Conservation (phyloP, 805 yeast genomes). For the Kuraishia ogatae region DNA sequence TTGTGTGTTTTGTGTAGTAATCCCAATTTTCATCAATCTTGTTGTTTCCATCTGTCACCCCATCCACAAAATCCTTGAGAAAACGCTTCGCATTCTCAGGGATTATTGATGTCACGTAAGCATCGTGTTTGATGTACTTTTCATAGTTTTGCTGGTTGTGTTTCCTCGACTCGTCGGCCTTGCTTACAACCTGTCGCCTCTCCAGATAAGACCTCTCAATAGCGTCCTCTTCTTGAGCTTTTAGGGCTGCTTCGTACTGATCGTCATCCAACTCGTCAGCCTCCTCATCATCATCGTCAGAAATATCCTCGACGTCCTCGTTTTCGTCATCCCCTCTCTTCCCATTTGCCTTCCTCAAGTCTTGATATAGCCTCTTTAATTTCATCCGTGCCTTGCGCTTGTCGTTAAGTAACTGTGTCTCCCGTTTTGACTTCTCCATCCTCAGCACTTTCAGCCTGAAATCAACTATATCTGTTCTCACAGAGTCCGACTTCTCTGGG, state of each 20-base stretch:
- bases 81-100: constrained; percentile 16
- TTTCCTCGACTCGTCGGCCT: constrained; percentile 19
- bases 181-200: constrained; percentile 11
- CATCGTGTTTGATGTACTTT: constrained; percentile 17
- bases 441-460: constrained; percentile 48
- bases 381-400: constrained; percentile 38
- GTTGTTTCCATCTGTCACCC: constrained; percentile 14
- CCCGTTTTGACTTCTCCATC: constrained; percentile 42
- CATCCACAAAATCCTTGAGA: constrained; percentile 19
- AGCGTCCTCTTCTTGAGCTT: constrained; percentile 13
- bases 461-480: constrained; percentile 42
- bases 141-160: constrained; percentile 25
- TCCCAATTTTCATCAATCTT: constrained; percentile 22
- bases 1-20: constrained; percentile 33
- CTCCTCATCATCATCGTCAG: constrained; percentile 18
- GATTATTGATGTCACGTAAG: constrained; percentile 11
- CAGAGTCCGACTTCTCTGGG: constrained; percentile 38
- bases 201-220: constrained; percentile 9
- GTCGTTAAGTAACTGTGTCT: constrained; percentile 37
- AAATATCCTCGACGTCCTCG: constrained; percentile 20
- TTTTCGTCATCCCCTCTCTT: constrained; percentile 10
- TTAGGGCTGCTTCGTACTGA: constrained; percentile 10
- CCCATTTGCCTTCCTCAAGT: constrained; percentile 8
- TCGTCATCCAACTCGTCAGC: constrained; percentile 19
- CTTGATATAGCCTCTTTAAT: constrained; percentile 31